Conservation (phyloP, 1,284 basidiomycete species). For the Fomitopsis schrenkii region DNA sequence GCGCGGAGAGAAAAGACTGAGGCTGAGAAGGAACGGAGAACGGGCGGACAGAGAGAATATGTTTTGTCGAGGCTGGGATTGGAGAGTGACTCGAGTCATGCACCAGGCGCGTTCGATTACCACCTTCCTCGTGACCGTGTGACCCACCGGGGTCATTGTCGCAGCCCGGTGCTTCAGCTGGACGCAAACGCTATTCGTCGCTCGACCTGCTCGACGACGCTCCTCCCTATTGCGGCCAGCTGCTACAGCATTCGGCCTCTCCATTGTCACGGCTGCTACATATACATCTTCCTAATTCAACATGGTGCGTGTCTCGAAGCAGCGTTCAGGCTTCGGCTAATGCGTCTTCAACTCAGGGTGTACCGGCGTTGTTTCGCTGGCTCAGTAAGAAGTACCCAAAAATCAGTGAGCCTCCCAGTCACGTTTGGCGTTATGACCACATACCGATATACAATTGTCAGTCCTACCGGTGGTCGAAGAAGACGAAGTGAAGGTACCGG, state of each 20-base stretch:
- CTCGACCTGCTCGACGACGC: slow-evolving; percentile 1
- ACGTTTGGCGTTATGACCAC: not conserved
- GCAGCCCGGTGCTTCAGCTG: not conserved
- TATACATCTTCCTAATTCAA: not conserved
- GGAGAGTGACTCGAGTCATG: slow-evolving; percentile 21
- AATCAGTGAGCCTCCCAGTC: slow-evolving; percentile 60
- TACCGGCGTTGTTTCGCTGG: slow-evolving; percentile 93
- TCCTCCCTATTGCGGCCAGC: not conserved
- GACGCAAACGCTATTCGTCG: not conserved
- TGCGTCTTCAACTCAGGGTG: slow-evolving; percentile 58
- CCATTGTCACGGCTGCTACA: not conserved
- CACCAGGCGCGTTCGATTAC: slow-evolving; percentile 3
- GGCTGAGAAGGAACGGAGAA: slow-evolving; percentile 7
- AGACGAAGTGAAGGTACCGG: slow-evolving; percentile 65
- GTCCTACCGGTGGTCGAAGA: slow-evolving; percentile 83
- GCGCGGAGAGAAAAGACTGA: not conserved
- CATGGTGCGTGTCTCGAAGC: not conserved
- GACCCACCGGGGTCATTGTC: slow-evolving; percentile 6
- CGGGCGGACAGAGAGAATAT: slow-evolving; percentile 4
- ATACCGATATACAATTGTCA: slow-evolving; percentile 24
- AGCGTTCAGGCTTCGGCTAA: not conserved
- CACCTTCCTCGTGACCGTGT: slow-evolving; percentile 6
- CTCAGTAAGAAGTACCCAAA: slow-evolving; percentile 96
- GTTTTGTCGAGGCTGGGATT: slow-evolving; percentile 4
- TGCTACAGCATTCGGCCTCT: not conserved